Base-by-base conservation (phyloP, 2,329 filamentous ascomycete species). In the Arthrobotrys conoides region DNA sequence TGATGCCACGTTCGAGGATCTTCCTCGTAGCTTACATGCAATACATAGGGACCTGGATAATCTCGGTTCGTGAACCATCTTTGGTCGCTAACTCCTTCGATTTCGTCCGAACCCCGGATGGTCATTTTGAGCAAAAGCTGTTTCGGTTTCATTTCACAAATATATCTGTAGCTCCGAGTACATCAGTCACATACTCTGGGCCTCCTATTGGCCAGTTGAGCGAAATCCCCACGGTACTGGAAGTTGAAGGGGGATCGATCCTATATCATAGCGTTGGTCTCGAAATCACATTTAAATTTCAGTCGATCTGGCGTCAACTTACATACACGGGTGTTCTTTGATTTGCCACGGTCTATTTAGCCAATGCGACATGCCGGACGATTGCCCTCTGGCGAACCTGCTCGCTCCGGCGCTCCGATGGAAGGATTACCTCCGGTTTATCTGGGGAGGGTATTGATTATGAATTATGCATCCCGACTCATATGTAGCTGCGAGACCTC, bases 291-390 rank as follows among this genome's bases (percentile, higher is more conserved):
- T 24, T 71, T 70, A 38, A 18, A 65, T 24, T 71, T 70, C 68
- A 27, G 73, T 38, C 51, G 59, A 68, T 65, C 59, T 66, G 53
- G 55, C 44, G 69, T 59, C 41, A 61, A 65, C 65, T 51, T 59
- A 20, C 24, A 61, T 59, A 20, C 24, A 61, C 33, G 44, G 41
- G 33, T 44, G 65, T 61, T 59, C 53, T 41, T 67, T 53, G 49
- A 44, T 68, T 75, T 69, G 66, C 73, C 65, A 77, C 61, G 66
- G 53, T 36, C 48, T 48, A 67, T 77, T 77, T 77, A 77, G 59
- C 73, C 73, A 77, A 61, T 63, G 66, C 67, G 67, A 71, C 41
- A 63, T 71, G 41, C 73, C 66, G 48, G 66, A 24, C n/a, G 55
- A 44, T 53, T 64, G 46, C 57, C 33, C 55, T 57, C 51, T 63